Evolutionary conservation across 1,284 basidiomycete genomes (phyloP).

Genomic region (Heterobasidion annosum): DNA sequence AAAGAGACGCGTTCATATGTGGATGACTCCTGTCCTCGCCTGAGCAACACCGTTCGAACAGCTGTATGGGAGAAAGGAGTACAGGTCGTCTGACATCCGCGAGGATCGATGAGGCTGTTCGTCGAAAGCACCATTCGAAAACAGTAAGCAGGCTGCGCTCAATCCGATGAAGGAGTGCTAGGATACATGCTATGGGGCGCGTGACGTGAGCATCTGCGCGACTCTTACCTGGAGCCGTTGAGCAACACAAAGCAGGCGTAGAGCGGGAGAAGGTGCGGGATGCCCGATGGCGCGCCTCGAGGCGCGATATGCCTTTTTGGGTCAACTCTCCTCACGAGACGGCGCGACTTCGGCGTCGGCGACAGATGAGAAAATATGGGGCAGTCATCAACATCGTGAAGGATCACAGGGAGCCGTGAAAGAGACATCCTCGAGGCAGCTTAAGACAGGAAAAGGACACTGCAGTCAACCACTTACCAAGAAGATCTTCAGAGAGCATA

Average conservation of each 20-base stretch:
- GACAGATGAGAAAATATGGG: neutral
- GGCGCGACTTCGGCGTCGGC: neutral
- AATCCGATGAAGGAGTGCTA: neutral
- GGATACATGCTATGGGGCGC: neutral
- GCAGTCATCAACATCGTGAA: too few relatives aligned
- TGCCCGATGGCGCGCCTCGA: neutral
- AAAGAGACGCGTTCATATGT: neutral
- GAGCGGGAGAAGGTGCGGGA: neutral
- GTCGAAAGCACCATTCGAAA: neutral
- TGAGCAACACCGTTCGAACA: too few relatives aligned
- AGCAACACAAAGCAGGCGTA: neutral
- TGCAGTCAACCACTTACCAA: neutral
- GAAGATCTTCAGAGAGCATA: too few relatives aligned
- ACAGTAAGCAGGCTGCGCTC: neutral
- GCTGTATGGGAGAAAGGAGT: neutral
- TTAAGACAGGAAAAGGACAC: neutral
- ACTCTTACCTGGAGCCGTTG: neutral
- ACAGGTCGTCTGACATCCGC: neutral
- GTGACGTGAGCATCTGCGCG: neutral
- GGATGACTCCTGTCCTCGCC: neutral
- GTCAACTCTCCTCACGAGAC: neutral
- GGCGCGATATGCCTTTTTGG: neutral
- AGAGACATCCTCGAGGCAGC: neutral
- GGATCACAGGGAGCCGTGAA: too few relatives aligned
- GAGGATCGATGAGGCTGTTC: constrained; percentile 3